These are phyloP conservation scores for Populus euphratica DNA, from an alignment of 345 rosid genomes.

Conservation along the genomic window DNA sequence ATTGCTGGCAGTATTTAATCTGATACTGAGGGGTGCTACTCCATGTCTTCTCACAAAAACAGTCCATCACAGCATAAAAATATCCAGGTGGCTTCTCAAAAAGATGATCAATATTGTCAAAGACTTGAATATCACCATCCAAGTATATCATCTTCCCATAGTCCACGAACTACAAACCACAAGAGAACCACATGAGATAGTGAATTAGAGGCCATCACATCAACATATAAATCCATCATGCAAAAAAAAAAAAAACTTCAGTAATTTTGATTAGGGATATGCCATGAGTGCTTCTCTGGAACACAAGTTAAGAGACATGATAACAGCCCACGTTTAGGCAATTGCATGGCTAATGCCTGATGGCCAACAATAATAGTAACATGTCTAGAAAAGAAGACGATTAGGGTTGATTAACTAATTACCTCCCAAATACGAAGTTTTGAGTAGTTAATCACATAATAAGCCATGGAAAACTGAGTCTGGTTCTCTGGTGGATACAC, in stretches of 20 bases:
- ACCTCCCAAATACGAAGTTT: conserved; percentile 87
- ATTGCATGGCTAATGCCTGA: background rate
- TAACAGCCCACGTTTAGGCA: background rate
- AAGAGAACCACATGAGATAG: background rate
- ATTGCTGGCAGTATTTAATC: conserved; percentile 76
- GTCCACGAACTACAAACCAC: conserved; percentile 51
- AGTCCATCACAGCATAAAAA: conserved; percentile 76
- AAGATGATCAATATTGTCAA: conserved; percentile 63
- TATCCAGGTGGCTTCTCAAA: conserved; percentile 56
- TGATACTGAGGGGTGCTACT: conserved; percentile 52
- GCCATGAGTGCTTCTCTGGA: background rate
- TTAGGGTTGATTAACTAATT: background rate
- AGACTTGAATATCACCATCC: conserved; percentile 86
- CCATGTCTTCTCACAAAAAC: conserved; percentile 80
- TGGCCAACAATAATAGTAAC: background rate
- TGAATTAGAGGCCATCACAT: conserved; percentile 1
- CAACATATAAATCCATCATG: background rate
- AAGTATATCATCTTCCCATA: conserved; percentile 72
- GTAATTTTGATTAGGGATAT: background rate
- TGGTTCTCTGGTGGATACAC: conserved; percentile 62
- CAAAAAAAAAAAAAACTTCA: too few relatives aligned
- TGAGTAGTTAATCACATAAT: conserved; percentile 79
- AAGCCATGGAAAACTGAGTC: conserved; percentile 68
- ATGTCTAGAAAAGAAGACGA: background rate
- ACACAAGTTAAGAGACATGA: too few relatives aligned